Evolutionary conservation across 2,329 filamentous ascomycete genomes (phyloP), one percentile per base, ranked within the genome.

Genomic region (Chalaropsis thielavioides): DNA sequence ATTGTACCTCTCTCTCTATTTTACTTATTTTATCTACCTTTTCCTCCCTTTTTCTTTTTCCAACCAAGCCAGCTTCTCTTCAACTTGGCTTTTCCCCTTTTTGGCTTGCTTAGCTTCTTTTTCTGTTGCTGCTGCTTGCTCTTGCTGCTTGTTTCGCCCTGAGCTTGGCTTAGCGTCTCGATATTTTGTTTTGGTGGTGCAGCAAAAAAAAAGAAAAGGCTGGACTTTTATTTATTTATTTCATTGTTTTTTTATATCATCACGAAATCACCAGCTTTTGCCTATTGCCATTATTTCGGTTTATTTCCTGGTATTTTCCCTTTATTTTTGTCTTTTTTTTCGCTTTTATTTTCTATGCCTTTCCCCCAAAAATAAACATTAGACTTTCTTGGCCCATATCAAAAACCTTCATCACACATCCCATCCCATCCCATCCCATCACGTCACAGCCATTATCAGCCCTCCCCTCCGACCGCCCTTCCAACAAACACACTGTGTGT

Each of bases 61-160:
- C 15, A 10, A n/a, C 38, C 38, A 2, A 24, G 15, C 38, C n/a
- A 13, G 27, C 15, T 60, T 19, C 41, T 60, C 24, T 71, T 73
- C 31, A 68, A 63, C 63, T 62, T 68, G 62, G 67, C 69, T 56
- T 69, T 67, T 24, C 31, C 19, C 1, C 7, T 31, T 41, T 41
- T 19, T 40, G 4, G 31, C 31, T 31, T 31, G 31, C 6, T 31
- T 31, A 31, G 31, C 31, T 40, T 41, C 7, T 8, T 24, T 5
- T 27, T 31, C 17, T 56, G 3, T 56, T 56, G 35, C 35, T 56
- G 13, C 17, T 56, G 27, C 17, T 56, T 54, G 8, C 13, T 54
- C 24, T 54, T 24, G 4, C 10, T 38, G 35, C 35, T 38, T 38
- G 4, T 38, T 38, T 38, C 35, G 35, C 7, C 10, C 8, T 8